Evolutionary conservation across 345 rosid species (phyloP), one percentile per base, ranked within the genome.

Genomic region (Salix purpurea): DNA sequence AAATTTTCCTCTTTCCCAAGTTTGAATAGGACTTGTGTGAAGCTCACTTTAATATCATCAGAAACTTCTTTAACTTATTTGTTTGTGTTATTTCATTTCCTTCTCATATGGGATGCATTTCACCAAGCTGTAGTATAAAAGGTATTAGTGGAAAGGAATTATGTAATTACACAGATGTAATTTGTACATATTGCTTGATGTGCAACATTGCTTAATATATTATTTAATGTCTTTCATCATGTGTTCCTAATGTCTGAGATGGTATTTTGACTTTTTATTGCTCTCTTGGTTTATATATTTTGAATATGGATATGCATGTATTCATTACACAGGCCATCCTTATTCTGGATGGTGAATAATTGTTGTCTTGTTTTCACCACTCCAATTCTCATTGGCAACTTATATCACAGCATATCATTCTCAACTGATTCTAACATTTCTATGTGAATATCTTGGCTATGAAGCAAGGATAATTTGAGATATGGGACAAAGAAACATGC

Each of bases 401-500:
- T n/a, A 2, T n/a, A 56, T 9, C 62, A 9, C 28, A n/a, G 28
- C 11, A n/a, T 56, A 56, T 56, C 28, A 21, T 21, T 56, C 7
- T 5, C 21, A 65, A 24, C 6, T 68, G 48, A 72, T 74, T 52
- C 82, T 61, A 48, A 54, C 40, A 78, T 21, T 2, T 67, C 14
- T 76, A 44, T 52, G 15, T 77, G 44, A 73, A 56, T 80, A 26
- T 54, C 16, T 78, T 74, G 54, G 48, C 65, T 65, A 50, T 68
- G 52, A 77, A 40, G 56, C 81, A 83, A 85, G 87, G 80, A 14
- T 65, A 79, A 73, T 77, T 79, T 79, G 70, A 71, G 67, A 24
- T 58, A 90, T 90, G 97, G 88, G 89, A 72, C 88, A 84, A 65
- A 86, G 92, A 83, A 84, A 83, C 78, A 73, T 82, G 82, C 74